Evolutionary conservation across 2,329 filamentous ascomycete species (phyloP), one percentile per base, ranked within the genome.

Genomic region (Colletotrichum caudatum): DNA sequence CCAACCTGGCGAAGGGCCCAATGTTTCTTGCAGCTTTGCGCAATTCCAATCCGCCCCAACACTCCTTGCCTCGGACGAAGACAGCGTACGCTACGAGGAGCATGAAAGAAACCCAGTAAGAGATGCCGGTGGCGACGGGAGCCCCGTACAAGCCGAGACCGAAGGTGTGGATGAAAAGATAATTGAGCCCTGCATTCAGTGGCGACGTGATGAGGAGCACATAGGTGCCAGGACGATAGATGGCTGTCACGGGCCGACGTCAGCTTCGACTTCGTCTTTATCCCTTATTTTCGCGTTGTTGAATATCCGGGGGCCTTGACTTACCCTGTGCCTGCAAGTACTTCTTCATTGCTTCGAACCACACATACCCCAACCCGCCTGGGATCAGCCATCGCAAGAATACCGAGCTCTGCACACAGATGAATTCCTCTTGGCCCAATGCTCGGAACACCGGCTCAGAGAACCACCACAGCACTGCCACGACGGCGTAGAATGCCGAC

Each of bases 251-350:
- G 37, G 20, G 20, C 26, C 20, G 6, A 53, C 29, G 35, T 66
- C 46, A 71, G 59, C 54, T 26, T 39, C 37, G 18, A 23, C 50
- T 33, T 23, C 37, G 51, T 26, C n/a, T 23, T 23, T 59, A 74
- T 66, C 51, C 35, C 53, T 56, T 41, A 3, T 50, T 50, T 75
- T 51, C 12, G 16, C 29, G 2, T 62, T 74, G 64, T 53, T 29
- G 29, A 12, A 65, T 29, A 37, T 39, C 48, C 37, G 53, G 53
- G 26, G 51, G 33, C 18, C 18, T 26, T 9, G 33, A 89, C 79
- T 89, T 89, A 87, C 93, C 93, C 81, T 97, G 94, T 0, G 94
- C 94, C 81, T 97, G 94, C 1, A 97, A 86, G 75, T 91, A 97
- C 76, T 95, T 93, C 83, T 97, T 97, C 78, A 94, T 89, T 7